Conservation (phyloP, 2,329 filamentous ascomycete species). For the Talaromyces sp. region DNA sequence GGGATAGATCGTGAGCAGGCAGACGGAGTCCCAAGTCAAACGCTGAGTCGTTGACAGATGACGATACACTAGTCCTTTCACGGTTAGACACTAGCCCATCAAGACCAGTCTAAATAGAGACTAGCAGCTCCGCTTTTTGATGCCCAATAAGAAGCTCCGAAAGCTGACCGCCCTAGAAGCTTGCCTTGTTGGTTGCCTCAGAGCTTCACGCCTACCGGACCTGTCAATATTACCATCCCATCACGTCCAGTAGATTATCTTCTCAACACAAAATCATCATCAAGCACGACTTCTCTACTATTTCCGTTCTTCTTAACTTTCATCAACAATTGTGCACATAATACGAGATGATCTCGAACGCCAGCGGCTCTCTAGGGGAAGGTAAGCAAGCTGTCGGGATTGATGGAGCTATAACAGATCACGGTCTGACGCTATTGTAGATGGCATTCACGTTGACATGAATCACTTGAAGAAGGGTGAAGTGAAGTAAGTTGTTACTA, state of each 20-base stretch:
- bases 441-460: slow-evolving; percentile 99
- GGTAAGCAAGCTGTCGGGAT: slow-evolving; percentile 27
- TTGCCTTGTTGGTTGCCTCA: slow-evolving; percentile 19
- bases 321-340: neutral
- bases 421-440: slow-evolving; percentile 47
- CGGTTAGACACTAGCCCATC: neutral
- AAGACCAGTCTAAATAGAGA: neutral
- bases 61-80: neutral
- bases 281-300: neutral
- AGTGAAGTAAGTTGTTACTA: slow-evolving; percentile 72
- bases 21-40: neutral
- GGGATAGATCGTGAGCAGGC: neutral
- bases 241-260: neutral
- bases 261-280: neutral
- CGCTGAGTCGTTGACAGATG: neutral
- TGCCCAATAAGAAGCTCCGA: slow-evolving; percentile 12
- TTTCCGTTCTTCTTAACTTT: too few relatives aligned
- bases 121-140: neutral
- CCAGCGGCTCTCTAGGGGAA: slow-evolving; percentile 45
- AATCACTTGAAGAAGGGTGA: slow-evolving; percentile 97
- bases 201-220: slow-evolving; percentile 12
- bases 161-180: slow-evolving; percentile 14
- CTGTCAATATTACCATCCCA: neutral
- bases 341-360: slow-evolving; percentile 37
- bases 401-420: slow-evolving; percentile 3